Evolutionary conservation across 495 filamentous ascomycete genomes (phyloP), one percentile per base, ranked within the genome.

Genomic region (Podospora pseudocomata): DNA sequence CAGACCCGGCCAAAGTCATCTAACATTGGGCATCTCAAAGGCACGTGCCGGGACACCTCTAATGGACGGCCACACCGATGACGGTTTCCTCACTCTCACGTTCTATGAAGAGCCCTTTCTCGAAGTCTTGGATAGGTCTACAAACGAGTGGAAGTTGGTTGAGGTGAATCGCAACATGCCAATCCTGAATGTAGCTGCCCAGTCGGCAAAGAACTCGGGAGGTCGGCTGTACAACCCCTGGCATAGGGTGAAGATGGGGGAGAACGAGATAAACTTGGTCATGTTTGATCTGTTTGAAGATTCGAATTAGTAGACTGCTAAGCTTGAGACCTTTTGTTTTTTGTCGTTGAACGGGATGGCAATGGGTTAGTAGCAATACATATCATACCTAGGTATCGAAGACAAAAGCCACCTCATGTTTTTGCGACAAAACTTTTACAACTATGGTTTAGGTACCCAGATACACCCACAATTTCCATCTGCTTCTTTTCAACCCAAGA

Each of bases 31-130:
- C 0, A 57, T 57, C 54, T 57, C 54, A 11, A 57, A 57, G 15
- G 54, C 54, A 7, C 9, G 5, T 5, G 6, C 54, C 15, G 54
- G 54, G 54, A 57, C 54, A 57, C 16, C 20, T 23, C 18, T 57
- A 16, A 23, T n/a, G 54, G 18, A 18, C 3, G 20, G 18, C 54
- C 54, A 57, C 18, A n/a, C 54, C 54, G 54, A 57, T 57, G 18
- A 18, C 15, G 54, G 54, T 57, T 18, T 57, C 18, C 54, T 57
- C 6, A 57, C 54, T 5, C 16, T 57, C 5, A 57, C 54, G 0
- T 57, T 57, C 54, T 57, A 57, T 16, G 54, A 57, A 5, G 54
- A 57, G 54, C 54, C 54, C 9, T 57, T 57, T 57, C 20, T 57
- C 18, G 54, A 57, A 23, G 54, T 57, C 18, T 16, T 57, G 54